phyloP scores from a whole-genome alignment of 148 eudicot species.

The Persicaria maculosa region DNA sequence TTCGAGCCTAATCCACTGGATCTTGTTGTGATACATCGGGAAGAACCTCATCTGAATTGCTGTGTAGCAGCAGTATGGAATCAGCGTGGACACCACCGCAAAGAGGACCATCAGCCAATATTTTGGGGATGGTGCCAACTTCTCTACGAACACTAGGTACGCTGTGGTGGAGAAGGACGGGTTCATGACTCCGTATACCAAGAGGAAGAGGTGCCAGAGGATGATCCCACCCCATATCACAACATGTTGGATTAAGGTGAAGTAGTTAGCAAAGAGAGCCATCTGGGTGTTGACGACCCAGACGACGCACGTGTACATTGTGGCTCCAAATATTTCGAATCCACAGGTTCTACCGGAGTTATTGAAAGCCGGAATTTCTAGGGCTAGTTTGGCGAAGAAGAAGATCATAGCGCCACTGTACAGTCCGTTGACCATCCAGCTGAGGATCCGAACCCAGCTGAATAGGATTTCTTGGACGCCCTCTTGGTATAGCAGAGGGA shows the following conservation, averaged over 20 bases:
- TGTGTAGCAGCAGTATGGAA: conserved; percentile 49
- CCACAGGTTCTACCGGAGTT: conserved; percentile 47
- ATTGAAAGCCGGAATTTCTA: conserved; percentile 48
- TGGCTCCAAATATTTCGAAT: conserved; percentile 53
- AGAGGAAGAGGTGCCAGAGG: conserved; percentile 59
- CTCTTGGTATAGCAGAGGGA: conserved; percentile 85
- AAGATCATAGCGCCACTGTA: conserved; percentile 56
- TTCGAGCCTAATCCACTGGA: conserved; percentile 66
- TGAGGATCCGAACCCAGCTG: conserved; percentile 73
- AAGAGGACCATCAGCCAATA: conserved; percentile 51
- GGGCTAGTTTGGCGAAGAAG: conserved; percentile 58
- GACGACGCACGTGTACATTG: conserved; percentile 77
- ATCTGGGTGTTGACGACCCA: conserved; percentile 86
- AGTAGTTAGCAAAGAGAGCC: conserved; percentile 76
- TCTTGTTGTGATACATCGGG: conserved; percentile 77
- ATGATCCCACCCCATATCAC: conserved; percentile 75
- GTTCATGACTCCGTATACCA: conserved; percentile 53
- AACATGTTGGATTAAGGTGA: conserved; percentile 74
- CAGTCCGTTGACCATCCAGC: conserved; percentile 91
- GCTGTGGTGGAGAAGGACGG: conserved; percentile 50
- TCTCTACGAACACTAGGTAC: conserved; percentile 53
- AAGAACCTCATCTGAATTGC: conserved; percentile 64
- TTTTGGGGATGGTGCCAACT: conserved; percentile 49
- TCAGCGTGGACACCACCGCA: conserved; percentile 51
- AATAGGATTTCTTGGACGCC: conserved; percentile 84